Evolutionary conservation across 1,284 basidiomycete species (phyloP).

Genomic region (Lignosus rhinocerotis): DNA sequence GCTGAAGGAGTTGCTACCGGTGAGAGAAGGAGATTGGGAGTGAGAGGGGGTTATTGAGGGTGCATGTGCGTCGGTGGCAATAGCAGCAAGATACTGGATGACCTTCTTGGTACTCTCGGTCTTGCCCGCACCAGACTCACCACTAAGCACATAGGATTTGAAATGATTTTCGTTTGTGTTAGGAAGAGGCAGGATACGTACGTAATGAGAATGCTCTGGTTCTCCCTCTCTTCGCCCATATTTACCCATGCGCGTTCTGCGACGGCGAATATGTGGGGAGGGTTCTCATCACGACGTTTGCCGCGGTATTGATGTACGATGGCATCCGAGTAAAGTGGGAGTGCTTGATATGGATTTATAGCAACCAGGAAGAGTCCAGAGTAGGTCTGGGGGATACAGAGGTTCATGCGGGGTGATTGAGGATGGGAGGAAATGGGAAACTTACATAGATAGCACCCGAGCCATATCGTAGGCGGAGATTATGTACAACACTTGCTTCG

Average conservation of each 20-base stretch:
- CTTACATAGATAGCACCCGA: slow-evolving; percentile 94
- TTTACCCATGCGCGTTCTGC: slow-evolving; percentile 98
- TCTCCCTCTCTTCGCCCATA: slow-evolving; percentile 97
- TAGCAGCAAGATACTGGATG: slow-evolving; percentile 98
- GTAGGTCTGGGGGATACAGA: slow-evolving; percentile 68
- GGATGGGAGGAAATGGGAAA: slow-evolving; percentile 19
- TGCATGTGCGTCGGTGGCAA: slow-evolving; percentile 80
- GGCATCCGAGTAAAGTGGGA: slow-evolving; percentile 93
- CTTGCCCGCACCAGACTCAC: slow-evolving; percentile 99
- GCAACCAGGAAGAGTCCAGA: slow-evolving; percentile 97
- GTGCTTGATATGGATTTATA: slow-evolving; percentile 93
- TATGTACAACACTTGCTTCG: slow-evolving; percentile 98
- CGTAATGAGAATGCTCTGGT: slow-evolving; percentile 98
- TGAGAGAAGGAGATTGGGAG: slow-evolving; percentile 56
- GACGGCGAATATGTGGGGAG: slow-evolving; percentile 97
- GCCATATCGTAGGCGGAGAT: slow-evolving; percentile 89
- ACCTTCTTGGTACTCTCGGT: slow-evolving; percentile 99
- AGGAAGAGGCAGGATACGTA: slow-evolving; percentile 42
- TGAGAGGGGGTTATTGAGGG: slow-evolving; percentile 55
- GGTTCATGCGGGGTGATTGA: neutral
- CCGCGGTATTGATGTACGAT: slow-evolving; percentile 93
- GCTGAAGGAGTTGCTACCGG: slow-evolving; percentile 43
- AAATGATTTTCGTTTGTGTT: neutral
- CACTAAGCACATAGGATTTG: slow-evolving; percentile 52
- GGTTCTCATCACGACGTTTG: slow-evolving; percentile 91